These are phyloP conservation scores for Tympanopsis confertula DNA, from an alignment of 2,329 filamentous ascomycete genomes.

Conservation along the genomic window DNA sequence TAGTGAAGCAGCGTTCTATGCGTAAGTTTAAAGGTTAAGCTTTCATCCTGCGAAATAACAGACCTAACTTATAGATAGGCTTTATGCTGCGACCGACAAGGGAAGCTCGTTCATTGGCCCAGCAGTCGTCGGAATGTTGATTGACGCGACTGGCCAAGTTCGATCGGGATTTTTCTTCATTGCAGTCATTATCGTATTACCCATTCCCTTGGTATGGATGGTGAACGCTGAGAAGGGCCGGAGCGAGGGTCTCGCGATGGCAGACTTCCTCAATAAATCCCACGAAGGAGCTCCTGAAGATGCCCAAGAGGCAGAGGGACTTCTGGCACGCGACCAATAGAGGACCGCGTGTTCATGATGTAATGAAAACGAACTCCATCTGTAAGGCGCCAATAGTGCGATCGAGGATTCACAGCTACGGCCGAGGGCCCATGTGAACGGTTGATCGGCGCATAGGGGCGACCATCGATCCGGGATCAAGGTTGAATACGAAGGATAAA, in stretches of 20 bases:
- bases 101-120: constrained; percentile 89
- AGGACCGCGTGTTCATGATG: too few relatives aligned
- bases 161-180: constrained; percentile 87
- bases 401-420: too few relatives aligned
- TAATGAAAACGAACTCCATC: too few relatives aligned
- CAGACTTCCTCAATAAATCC: constrained; percentile 20
- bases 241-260: constrained; percentile 53
- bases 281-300: neutral
- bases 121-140: constrained; percentile 84
- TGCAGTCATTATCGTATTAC: constrained; percentile 70
- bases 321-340: neutral
- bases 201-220: constrained; percentile 72
- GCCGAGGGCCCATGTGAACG: too few relatives aligned
- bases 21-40: too few relatives aligned
- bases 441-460: too few relatives aligned
- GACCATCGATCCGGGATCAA: too few relatives aligned
- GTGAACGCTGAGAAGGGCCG: constrained; percentile 76
- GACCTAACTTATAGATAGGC: too few relatives aligned
- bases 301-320: neutral
- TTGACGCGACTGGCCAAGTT: constrained; percentile 71
- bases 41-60: too few relatives aligned
- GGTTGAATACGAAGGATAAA: too few relatives aligned
- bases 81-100: constrained; percentile 97
- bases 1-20: constrained; percentile 91
- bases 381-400: too few relatives aligned